Evolutionary conservation across 1,284 basidiomycete genomes (phyloP).

Genomic region (Ganoderma resinaceum): DNA sequence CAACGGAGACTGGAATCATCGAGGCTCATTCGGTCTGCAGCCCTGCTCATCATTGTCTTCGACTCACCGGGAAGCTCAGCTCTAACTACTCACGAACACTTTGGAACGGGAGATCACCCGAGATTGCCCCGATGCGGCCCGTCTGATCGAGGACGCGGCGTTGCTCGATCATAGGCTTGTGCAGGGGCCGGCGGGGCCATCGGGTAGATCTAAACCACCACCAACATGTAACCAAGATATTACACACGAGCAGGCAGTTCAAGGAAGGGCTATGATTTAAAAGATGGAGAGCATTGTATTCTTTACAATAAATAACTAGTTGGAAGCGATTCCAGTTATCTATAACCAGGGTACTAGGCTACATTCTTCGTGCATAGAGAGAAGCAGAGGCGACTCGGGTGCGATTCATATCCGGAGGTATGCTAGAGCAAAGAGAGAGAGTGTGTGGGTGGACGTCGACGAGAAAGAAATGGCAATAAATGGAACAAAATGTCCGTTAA

Average conservation of each 20-base stretch:
- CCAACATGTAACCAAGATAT: neutral
- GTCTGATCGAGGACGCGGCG: neutral
- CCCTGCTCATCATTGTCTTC: neutral
- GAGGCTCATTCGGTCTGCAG: neutral
- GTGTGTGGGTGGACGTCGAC: conserved; percentile 2
- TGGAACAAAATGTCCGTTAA: neutral
- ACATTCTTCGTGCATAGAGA: conserved; percentile 26
- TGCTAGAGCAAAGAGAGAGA: conserved; percentile 7
- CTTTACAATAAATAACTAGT: conserved; percentile 36
- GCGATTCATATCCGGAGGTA: neutral
- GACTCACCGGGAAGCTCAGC: neutral
- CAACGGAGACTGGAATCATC: neutral
- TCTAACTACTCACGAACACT: neutral
- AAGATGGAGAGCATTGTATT: conserved; percentile 16
- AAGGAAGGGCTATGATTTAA: neutral
- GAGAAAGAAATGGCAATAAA: neutral
- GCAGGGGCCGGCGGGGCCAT: neutral
- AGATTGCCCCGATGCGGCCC: neutral
- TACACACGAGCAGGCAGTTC: too few species aligned
- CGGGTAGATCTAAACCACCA: neutral
- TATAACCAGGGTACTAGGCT: conserved; percentile 39
- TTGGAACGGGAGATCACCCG: neutral
- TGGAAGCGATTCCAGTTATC: conserved; percentile 32
- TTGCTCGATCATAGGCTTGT: neutral
- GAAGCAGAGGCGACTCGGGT: neutral